Evolutionary conservation across 306 rosid species (phyloP).

Genomic region (Begonia peltatifolia): DNA sequence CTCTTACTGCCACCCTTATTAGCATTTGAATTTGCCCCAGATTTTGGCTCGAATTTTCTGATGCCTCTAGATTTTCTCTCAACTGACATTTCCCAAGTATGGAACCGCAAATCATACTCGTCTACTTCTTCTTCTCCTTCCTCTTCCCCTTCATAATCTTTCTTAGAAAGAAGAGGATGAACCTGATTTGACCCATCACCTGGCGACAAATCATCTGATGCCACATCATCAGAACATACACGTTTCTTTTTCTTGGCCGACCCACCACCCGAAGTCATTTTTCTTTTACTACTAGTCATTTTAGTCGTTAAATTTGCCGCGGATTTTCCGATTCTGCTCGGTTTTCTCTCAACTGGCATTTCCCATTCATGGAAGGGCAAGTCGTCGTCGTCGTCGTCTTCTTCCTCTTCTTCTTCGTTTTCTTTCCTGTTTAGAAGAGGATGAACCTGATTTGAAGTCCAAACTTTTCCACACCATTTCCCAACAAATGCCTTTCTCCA

Average conservation of each 20-base stretch:
- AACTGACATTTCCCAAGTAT: constrained; percentile 31
- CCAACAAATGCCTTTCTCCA: constrained; percentile 86
- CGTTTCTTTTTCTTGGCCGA: constrained; percentile 38
- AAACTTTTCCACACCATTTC: constrained; percentile 97
- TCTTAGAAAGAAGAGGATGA: constrained; percentile 66
- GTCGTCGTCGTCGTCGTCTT: constrained; percentile 29
- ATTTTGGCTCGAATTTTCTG: constrained; percentile 10
- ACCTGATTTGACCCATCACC: constrained; percentile 45
- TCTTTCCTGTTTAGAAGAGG: constrained; percentile 60
- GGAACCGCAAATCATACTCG: constrained; percentile 23
- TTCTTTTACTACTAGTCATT: constrained; percentile 69
- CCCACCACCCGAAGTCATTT: constrained; percentile 23
- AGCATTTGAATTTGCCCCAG: constrained; percentile 15
- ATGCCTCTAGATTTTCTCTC: constrained; percentile 34
- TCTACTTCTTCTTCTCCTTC: constrained; percentile 34
- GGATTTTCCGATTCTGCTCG: constrained; percentile 24
- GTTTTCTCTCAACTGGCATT: constrained; percentile 36
- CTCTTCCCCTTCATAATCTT: constrained; percentile 25
- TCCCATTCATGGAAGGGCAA: constrained; percentile 29
- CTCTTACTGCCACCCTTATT: constrained; percentile 64
- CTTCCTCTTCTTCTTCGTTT: constrained; percentile 36
- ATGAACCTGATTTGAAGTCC: constrained; percentile 97
- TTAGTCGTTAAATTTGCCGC: constrained; percentile 19
- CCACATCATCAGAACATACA: constrained; percentile 18
- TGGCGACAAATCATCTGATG: constrained; percentile 15